Evolutionary conservation across 805 yeast genomes (phyloP).

Genomic region (Metahyphopichia silvanorum): DNA sequence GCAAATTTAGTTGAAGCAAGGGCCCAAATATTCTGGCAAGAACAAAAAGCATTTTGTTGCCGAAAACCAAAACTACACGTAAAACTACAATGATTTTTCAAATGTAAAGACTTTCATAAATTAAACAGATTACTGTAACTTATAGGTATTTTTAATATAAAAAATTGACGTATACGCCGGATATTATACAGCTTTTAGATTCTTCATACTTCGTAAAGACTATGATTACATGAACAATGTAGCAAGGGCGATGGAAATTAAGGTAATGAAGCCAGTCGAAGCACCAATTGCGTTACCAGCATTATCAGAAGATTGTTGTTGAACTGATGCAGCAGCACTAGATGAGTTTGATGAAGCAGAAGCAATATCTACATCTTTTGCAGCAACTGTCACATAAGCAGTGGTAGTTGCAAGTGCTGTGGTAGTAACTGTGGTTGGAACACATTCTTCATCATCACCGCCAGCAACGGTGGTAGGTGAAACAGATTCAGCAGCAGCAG

Average conservation of each 20-base stretch:
- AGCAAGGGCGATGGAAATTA: slow-evolving; percentile 8
- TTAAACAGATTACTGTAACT: too few species aligned
- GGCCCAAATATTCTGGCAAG: too few species aligned
- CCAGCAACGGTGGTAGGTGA: slow-evolving; percentile 2
- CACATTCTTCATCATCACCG: slow-evolving; percentile 5
- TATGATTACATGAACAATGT: slow-evolving; percentile 10
- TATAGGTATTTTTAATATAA: too few species aligned
- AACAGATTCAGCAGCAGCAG: slow-evolving; percentile 4
- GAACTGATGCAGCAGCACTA: neutral
- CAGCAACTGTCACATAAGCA: slow-evolving; percentile 1
- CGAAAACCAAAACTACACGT: neutral
- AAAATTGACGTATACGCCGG: too few species aligned
- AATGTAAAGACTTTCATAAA: too few species aligned
- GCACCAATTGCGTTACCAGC: slow-evolving; percentile 5
- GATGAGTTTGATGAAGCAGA: slow-evolving; percentile 3
- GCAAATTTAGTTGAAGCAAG: too few species aligned
- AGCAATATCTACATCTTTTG: slow-evolving; percentile 4
- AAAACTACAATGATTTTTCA: neutral
- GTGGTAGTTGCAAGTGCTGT: slow-evolving; percentile 4
- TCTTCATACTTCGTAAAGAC: neutral
- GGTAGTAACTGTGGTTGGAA: slow-evolving; percentile 4
- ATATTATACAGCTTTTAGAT: too few species aligned
- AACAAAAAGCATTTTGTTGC: too few species aligned
- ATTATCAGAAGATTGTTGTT: slow-evolving; percentile 6
- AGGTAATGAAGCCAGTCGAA: slow-evolving; percentile 5